phyloP scores from a whole-genome alignment of 2,329 filamentous ascomycete genomes.

The Diaporthe caulivora region DNA sequence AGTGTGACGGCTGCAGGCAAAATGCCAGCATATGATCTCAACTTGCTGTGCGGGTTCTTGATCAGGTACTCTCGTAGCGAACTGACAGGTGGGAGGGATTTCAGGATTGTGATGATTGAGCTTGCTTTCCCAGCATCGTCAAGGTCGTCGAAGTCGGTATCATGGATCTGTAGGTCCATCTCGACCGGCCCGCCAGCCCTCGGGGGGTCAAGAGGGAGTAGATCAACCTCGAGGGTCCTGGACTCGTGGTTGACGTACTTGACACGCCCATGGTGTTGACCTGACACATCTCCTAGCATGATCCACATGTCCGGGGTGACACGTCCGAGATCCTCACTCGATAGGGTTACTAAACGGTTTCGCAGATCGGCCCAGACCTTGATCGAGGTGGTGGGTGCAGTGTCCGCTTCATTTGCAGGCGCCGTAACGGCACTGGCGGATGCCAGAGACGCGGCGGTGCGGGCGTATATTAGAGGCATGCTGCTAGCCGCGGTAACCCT shows the following conservation, averaged over 20 bases:
- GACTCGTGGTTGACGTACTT: conserved; percentile 11
- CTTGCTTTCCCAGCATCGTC: conserved; percentile 57
- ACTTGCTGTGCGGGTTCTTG: conserved; percentile 50
- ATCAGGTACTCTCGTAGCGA: conserved; percentile 66
- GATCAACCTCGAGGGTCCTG: background rate
- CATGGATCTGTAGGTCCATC: conserved; percentile 56
- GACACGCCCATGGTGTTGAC: conserved; percentile 23
- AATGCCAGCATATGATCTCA: conserved; percentile 66
- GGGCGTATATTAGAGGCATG: background rate
- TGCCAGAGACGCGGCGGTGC: background rate
- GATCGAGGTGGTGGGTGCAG: background rate
- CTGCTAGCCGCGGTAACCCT: background rate
- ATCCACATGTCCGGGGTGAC: conserved; percentile 31
- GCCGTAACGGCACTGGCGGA: background rate
- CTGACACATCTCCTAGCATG: conserved; percentile 4
- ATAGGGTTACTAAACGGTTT: background rate
- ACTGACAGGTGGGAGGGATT: conserved; percentile 71
- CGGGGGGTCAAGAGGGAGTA: background rate
- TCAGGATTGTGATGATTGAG: conserved; percentile 65
- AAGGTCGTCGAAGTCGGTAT: conserved; percentile 70
- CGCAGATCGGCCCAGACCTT: conserved; percentile 38
- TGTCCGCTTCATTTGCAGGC: background rate
- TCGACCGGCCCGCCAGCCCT: background rate
- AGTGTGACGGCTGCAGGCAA: conserved; percentile 75
- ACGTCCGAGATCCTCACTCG: background rate